Base-by-base conservation (phyloP, 192 early-diverging fungal species). In the Coemansia sp. region DNA sequence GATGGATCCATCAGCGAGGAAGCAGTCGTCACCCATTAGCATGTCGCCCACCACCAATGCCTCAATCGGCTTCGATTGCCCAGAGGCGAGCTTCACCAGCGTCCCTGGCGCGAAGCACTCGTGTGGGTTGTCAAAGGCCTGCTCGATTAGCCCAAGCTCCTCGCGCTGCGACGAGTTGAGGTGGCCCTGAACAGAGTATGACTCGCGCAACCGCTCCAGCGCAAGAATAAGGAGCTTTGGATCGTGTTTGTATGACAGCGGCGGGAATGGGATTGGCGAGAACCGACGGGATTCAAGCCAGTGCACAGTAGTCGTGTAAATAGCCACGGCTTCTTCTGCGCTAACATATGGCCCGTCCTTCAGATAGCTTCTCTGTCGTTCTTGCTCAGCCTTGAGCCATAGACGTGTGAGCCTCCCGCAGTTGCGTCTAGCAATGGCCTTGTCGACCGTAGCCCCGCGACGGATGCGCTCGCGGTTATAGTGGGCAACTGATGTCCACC, bases 211-310 rank as follows among this genome's bases (percentile, higher is more conserved):
- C 45, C 92, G 82, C 83, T 99, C 97, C 37, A 99, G 81, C 33
- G 97, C 95, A 62, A 99, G 81, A 64, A 97, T 94, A 18, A 99
- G 82, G 35, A 99, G 84, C 76, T 99, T 99, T n/a, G 95, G 95
- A 64, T 99, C 97, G 72, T 99, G 97, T 83, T 99, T 99, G 84
- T 99, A 99, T n/a, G 94, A 96, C 51, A 99, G 85, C 28, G 97
- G 97, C 34, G 97, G 97, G 84, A 99, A 99, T 23, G 95, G 95
- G 63, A 99, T 99, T 15, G 97, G 97, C 61, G 94, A 91, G 68
- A 99, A 98, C 69, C 93, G 94, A n/a, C 97, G 87, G 45, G 92
- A 92, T 81, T 98, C 97, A 21, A 99, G 81, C 94, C 94, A 99
- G 70, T 99, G 95, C 33, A 97, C 97, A 13, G 95, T 95, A 3